Evolutionary conservation across 2,329 filamentous ascomycete species (phyloP).

Genomic region (Ophiostoma ips): DNA sequence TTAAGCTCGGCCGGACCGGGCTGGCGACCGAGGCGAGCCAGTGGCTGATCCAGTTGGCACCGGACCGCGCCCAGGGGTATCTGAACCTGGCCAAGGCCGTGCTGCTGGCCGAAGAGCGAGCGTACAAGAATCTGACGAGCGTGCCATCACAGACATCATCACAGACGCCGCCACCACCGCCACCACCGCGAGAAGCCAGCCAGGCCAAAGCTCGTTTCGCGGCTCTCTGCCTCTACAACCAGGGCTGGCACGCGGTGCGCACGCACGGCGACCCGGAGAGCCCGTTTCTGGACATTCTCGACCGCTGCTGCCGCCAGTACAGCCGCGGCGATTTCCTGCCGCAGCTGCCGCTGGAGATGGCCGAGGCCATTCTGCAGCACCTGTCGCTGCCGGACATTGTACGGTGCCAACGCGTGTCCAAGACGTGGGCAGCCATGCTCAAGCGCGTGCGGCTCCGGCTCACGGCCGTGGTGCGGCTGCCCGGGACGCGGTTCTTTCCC

Average conservation of each 20-base stretch:
- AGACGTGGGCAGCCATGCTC: conserved; percentile 3
- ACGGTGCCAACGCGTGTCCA: conserved; percentile 6
- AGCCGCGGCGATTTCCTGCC: conserved; percentile 10
- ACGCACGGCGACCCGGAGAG: not conserved
- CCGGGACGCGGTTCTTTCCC: not conserved
- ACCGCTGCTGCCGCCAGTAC: conserved; percentile 3
- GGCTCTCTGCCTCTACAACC: conserved; percentile 12
- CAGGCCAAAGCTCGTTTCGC: conserved; percentile 1
- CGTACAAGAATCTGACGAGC: no score
- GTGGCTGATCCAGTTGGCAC: conserved; percentile 10
- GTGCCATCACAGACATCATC: no score
- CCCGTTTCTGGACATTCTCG: not conserved
- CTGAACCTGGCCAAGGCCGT: conserved; percentile 10
- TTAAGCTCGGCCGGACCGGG: not conserved
- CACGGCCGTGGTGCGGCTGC: not conserved
- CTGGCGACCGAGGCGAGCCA: conserved; percentile 3
- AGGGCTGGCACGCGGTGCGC: conserved; percentile 11
- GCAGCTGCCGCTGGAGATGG: conserved; percentile 8
- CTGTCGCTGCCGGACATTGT: conserved; percentile 6
- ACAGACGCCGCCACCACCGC: not conserved
- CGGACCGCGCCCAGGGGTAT: conserved; percentile 9
- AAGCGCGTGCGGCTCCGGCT: not conserved
- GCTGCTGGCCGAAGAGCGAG: not conserved
- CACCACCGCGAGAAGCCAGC: no score
- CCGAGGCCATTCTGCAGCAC: conserved; percentile 7